Evolutionary conservation across 2,329 filamentous ascomycete species (phyloP).

Genomic region (Scedosporium minutisporum): DNA sequence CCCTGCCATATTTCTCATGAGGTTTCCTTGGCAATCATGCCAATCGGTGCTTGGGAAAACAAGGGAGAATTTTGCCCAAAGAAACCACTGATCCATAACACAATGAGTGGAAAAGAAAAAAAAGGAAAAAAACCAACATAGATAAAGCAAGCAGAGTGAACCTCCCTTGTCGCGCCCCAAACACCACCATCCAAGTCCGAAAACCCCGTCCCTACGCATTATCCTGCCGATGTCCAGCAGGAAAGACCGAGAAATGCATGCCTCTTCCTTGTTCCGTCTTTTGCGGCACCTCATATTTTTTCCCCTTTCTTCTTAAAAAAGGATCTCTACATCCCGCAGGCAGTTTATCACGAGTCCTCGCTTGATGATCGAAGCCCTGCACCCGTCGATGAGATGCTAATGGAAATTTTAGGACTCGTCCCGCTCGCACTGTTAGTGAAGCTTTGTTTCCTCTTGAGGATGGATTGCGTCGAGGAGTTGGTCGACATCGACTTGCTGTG

Average conservation of each 20-base stretch:
- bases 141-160: neutral
- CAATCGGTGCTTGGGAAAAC: neutral
- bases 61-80: neutral
- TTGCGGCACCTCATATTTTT: neutral
- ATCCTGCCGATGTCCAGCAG: neutral
- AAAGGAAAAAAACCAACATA: neutral
- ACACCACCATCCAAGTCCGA: neutral
- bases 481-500: conserved; percentile 42
- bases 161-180: conserved; percentile 1
- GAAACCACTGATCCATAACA: neutral
- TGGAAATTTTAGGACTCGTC: conserved; percentile 43
- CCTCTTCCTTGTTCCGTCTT: neutral
- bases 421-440: conserved; percentile 31
- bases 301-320: neutral
- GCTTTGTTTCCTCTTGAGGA: conserved; percentile 33
- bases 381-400: conserved; percentile 41
- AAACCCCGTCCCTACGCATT: neutral
- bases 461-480: conserved; percentile 13
- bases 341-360: conserved; percentile 25
- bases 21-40: neutral
- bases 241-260: neutral
- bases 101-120: neutral
- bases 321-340: neutral
- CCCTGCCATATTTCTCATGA: neutral
- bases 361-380: conserved; percentile 26